A percentile compares a stretch with the other conserved stretches of the same genome.
These are phyloP conservation scores for Cardiospermum halicacabum DNA, from an alignment of 345 rosid species.

Conservation along the genomic window DNA sequence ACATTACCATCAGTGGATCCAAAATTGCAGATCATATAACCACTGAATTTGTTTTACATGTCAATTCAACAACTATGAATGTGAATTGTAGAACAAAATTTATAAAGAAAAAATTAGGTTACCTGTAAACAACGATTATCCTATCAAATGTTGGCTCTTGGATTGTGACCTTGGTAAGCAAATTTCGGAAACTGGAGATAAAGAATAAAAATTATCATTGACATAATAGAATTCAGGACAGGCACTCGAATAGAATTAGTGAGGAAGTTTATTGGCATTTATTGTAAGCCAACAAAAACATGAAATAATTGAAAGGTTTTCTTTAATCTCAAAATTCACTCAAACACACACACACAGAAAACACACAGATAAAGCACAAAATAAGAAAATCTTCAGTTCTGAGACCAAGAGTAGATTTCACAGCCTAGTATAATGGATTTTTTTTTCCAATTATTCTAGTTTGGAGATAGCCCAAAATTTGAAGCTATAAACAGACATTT, in stretches of 20 bases:
- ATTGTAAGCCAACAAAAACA: background rate
- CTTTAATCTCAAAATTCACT: background rate
- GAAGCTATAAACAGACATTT: background rate
- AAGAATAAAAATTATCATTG: slow-evolving; percentile 14
- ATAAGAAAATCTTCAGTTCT: background rate
- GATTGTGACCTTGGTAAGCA: slow-evolving; percentile 68
- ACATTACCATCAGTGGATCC: slow-evolving; percentile 8
- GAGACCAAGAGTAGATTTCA: background rate
- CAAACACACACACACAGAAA: background rate
- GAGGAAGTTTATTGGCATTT: background rate
- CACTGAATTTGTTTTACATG: background rate
- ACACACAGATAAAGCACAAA: background rate
- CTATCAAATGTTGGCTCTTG: slow-evolving; percentile 95
- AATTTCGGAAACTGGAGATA: slow-evolving; percentile 47
- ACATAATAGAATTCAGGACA: slow-evolving; percentile 1
- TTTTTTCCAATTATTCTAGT: background rate
- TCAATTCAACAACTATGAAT: slow-evolving; percentile 4
- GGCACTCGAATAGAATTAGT: slow-evolving; percentile 1
- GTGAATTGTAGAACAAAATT: slow-evolving; percentile 5
- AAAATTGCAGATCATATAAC: background rate
- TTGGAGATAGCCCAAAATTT: background rate
- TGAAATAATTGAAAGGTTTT: background rate
- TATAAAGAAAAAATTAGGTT: slow-evolving; percentile 12
- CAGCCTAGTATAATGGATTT: background rate
- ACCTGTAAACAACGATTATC: slow-evolving; percentile 95